phyloP scores from a whole-genome alignment of 2,329 filamentous ascomycete species.

The Fusarium xylarioides region DNA sequence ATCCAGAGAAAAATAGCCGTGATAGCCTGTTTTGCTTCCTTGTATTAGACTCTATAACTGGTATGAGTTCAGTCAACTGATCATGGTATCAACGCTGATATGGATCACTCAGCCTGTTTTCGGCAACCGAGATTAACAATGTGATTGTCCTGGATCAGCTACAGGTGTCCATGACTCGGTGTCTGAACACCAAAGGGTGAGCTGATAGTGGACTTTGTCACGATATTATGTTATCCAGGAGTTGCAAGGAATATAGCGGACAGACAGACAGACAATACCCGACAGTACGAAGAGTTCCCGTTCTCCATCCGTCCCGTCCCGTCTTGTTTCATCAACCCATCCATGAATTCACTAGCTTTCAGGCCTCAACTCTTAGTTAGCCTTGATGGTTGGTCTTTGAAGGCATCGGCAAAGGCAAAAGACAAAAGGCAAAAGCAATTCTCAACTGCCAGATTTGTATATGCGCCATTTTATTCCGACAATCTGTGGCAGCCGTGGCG shows the following conservation, averaged over 20 bases:
- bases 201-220: slow-evolving; percentile 7
- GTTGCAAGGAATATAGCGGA: background rate
- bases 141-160: background rate
- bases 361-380: background rate
- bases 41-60: background rate
- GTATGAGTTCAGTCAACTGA: background rate
- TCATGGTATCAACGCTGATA: background rate
- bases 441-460: slow-evolving; percentile 20
- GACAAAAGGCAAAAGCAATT: background rate
- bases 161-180: slow-evolving; percentile 5
- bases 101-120: background rate
- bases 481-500: slow-evolving; percentile 27
- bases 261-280: background rate
- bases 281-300: slow-evolving; percentile 3
- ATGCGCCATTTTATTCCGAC: slow-evolving; percentile 32
- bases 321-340: slow-evolving; percentile 25
- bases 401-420: background rate
- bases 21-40: slow-evolving; percentile 1
- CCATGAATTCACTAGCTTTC: background rate
- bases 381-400: background rate
- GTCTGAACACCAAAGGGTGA: background rate
- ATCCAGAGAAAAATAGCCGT: background rate
- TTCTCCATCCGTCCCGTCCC: slow-evolving; percentile 20
- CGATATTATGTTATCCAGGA: slow-evolving; percentile 16
- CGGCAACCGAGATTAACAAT: slow-evolving; percentile 7